phyloP scores from a whole-genome alignment of 257 asterid genomes.

The Nicotiana tomentosiformis region DNA sequence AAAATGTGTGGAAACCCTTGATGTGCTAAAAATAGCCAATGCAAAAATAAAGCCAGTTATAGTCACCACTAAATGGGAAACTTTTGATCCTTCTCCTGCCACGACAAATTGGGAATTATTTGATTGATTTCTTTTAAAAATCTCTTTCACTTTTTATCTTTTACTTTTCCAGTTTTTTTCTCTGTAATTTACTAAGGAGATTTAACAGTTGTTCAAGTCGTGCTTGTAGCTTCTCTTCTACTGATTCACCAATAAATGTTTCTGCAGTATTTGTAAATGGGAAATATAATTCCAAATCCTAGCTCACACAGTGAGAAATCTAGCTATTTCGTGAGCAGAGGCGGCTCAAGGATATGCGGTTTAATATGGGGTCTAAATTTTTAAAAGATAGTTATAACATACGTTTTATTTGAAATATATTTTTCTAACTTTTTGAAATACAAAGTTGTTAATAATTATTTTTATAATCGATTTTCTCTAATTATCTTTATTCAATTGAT shows the following conservation, averaged over 20 bases:
- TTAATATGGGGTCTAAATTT: no score
- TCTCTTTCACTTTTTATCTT: neutral
- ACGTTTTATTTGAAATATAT: no score
- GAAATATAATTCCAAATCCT: neutral
- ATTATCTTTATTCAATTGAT: no score
- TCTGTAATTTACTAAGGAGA: neutral
- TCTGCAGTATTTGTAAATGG: neutral
- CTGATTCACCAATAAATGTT: neutral
- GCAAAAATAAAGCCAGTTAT: slow-evolving; percentile 29
- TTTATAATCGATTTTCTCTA: no score
- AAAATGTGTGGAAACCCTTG: slow-evolving; percentile 59
- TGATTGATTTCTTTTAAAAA: slow-evolving; percentile 25
- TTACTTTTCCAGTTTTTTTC: neutral
- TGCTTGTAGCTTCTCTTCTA: neutral
- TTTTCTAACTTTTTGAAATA: no score
- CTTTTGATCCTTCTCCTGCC: slow-evolving; percentile 30
- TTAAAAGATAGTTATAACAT: no score
- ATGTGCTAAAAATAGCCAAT: slow-evolving; percentile 46
- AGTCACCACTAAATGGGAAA: slow-evolving; percentile 39
- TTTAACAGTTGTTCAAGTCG: neutral
- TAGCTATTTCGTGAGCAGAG: no score
- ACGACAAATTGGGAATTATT: slow-evolving; percentile 48
- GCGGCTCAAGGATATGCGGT: no score
- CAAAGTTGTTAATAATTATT: no score
- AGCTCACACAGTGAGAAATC: neutral